These are phyloP conservation scores for Fragaria nilgerrensis DNA, from an alignment of 306 rosid genomes.

Conservation along the genomic window DNA sequence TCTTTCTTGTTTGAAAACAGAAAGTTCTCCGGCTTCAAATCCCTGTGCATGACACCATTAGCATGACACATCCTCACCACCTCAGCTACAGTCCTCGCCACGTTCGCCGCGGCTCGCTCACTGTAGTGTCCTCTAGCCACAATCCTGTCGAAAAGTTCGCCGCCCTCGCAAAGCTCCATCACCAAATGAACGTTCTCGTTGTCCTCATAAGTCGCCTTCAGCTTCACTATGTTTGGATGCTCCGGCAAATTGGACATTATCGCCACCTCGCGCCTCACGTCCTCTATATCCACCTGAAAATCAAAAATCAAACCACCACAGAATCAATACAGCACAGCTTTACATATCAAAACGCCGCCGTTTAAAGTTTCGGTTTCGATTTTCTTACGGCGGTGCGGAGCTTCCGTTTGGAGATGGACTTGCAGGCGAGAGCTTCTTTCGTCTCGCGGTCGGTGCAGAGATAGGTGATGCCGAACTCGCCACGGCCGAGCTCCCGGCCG, in stretches of 20 bases:
- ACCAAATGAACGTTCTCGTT: constrained; percentile 80
- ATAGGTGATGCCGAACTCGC: constrained; percentile 95
- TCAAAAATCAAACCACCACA: background rate
- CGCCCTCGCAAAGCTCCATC: constrained; percentile 86
- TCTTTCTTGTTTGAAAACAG: constrained; percentile 77
- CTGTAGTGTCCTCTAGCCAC: constrained; percentile 84
- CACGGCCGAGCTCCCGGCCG: constrained; percentile 93
- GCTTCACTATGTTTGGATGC: constrained; percentile 69
- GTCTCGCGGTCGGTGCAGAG: constrained; percentile 89
- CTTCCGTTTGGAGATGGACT: constrained; percentile 91
- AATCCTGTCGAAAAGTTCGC: constrained; percentile 80
- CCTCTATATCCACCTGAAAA: constrained; percentile 59
- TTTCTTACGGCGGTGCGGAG: constrained; percentile 55
- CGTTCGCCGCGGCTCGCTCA: constrained; percentile 80
- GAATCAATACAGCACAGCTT: background rate
- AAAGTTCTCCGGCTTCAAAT: constrained; percentile 86
- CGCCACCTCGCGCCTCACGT: constrained; percentile 81
- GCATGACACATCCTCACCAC: constrained; percentile 85
- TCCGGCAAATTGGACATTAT: constrained; percentile 83
- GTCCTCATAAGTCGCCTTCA: constrained; percentile 73
- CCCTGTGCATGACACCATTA: constrained; percentile 83
- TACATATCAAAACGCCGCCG: background rate
- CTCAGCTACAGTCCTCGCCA: constrained; percentile 70
- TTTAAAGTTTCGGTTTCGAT: background rate
- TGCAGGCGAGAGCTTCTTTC: constrained; percentile 81